Evolutionary conservation across 2,329 filamentous ascomycete genomes (phyloP).

Genomic region (Coniochaeta sp.): DNA sequence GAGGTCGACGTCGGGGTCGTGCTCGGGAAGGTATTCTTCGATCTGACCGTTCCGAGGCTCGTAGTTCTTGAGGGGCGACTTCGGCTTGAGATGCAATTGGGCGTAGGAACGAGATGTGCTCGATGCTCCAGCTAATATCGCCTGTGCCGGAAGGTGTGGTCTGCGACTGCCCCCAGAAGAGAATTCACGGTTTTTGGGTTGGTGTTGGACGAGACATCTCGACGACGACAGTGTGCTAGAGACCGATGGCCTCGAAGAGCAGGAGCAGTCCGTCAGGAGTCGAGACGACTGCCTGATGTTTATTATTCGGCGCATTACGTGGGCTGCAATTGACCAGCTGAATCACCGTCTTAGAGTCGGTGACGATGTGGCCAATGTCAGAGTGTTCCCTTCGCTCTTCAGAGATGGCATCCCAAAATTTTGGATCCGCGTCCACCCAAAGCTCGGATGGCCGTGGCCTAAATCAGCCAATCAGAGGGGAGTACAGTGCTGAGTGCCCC

Average conservation of each 20-base stretch:
- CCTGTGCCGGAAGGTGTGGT: neutral
- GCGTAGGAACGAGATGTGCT: neutral
- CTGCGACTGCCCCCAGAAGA: neutral
- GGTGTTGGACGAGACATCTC: constrained; percentile 1
- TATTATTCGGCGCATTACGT: constrained; percentile 1
- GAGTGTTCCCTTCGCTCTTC: neutral
- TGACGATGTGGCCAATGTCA: neutral
- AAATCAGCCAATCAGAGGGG: neutral
- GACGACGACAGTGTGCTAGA: neutral
- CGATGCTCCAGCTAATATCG: neutral
- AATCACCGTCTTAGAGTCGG: constrained; percentile 2
- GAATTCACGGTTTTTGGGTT: neutral
- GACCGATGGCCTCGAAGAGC: neutral
- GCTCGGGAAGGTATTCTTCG: neutral
- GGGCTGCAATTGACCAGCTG: neutral
- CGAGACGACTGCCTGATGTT: neutral
- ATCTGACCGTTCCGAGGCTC: neutral
- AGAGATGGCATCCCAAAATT: constrained; percentile 1
- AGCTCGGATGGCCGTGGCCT: neutral
- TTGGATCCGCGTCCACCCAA: neutral
- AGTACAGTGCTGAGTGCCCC: no score
- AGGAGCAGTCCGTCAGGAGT: neutral
- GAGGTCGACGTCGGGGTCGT: neutral
- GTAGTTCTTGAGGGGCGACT: neutral
- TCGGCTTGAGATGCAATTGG: neutral